A percentile compares a stretch with the other conserved stretches of the same genome.
phyloP scores from a whole-genome alignment of 495 filamentous ascomycete genomes.

The Zalerion maritima region DNA sequence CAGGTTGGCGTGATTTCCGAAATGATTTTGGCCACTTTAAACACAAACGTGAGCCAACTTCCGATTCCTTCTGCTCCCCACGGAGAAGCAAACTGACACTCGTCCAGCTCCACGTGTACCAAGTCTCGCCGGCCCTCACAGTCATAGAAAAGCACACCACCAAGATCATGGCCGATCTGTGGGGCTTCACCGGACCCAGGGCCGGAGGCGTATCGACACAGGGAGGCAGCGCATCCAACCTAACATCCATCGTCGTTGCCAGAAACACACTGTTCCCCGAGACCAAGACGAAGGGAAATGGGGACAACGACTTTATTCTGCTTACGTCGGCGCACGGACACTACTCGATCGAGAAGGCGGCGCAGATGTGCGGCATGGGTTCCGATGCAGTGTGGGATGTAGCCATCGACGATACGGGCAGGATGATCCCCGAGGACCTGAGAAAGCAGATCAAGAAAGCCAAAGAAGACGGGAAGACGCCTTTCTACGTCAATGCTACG shows the following conservation, averaged over 20 bases:
- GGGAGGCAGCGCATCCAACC: constrained; percentile 76
- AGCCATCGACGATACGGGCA: constrained; percentile 53
- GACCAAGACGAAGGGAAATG: constrained; percentile 59
- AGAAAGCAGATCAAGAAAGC: constrained; percentile 43
- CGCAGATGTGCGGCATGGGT: constrained; percentile 73
- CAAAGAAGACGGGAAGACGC: constrained; percentile 50
- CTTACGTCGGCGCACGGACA: constrained; percentile 84
- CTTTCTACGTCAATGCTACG: constrained; percentile 91
- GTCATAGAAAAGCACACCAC: constrained; percentile 72
- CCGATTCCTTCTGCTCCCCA: not conserved
- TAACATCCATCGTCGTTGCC: constrained; percentile 76
- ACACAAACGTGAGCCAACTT: constrained; percentile 55
- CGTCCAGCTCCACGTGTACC: constrained; percentile 57
- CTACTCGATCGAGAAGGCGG: constrained; percentile 90
- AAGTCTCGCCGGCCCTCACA: constrained; percentile 78
- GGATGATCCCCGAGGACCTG: constrained; percentile 54
- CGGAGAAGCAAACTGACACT: constrained; percentile 5
- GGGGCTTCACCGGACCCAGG: constrained; percentile 56
- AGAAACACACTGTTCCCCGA: constrained; percentile 70
- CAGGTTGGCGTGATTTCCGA: constrained; percentile 68
- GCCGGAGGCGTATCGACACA: constrained; percentile 80
- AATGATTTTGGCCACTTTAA: constrained; percentile 64
- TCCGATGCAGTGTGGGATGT: constrained; percentile 57
- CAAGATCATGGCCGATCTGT: constrained; percentile 51
- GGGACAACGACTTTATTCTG: constrained; percentile 50